Evolutionary conservation across 2,329 filamentous ascomycete genomes (phyloP), one percentile per base, ranked within the genome.

Genomic region (Colletotrichum karsti): DNA sequence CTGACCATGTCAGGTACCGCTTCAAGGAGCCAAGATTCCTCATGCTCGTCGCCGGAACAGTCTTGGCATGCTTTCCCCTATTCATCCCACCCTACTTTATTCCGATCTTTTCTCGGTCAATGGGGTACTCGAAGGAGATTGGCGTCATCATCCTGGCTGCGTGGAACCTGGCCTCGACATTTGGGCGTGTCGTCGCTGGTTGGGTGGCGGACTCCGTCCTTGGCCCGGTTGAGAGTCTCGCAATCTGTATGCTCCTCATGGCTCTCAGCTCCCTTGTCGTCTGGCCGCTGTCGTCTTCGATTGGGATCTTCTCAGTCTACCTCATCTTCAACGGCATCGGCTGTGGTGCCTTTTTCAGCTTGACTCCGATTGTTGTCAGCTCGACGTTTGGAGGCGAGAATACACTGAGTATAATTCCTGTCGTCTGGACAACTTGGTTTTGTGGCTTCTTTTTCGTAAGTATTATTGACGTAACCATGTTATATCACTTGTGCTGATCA

Each of bases 31-130:
- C 64, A 22, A 67, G 74, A 2, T 76, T 76, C 24, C 58, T 73
- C 18, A 20, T 75, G 13, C 65, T 76, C 2, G 41, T 76, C 10
- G 37, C 71, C 12, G 74, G 73, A 6, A 72, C 72, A 0, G 64
- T 72, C 8, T 46, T 75, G 5, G 64, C 70, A 10, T 75, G 73
- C 33, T 75, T 76, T 53, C 73, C 74, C 2, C 63, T 76, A 7
- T 75, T 75, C 44, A 70, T 76, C 6, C 74, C 74, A 6, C 72
- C 74, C 1, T 76, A 76, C 69, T 76, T 76, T 24, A 75, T 76
- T 4, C 74, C 74, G 18, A 64, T 76, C 12, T 76, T 75, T 42
- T 71, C 73, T 9, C 26, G 72, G 4, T 72, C 74, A 4, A 70
- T 75, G 39, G 71, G 71, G 30, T 64, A 67, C 15, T 72, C 73